These are phyloP conservation scores for Blastocystis sp. DNA, from an alignment of 352 stramenopile species.

Conservation along the genomic window DNA sequence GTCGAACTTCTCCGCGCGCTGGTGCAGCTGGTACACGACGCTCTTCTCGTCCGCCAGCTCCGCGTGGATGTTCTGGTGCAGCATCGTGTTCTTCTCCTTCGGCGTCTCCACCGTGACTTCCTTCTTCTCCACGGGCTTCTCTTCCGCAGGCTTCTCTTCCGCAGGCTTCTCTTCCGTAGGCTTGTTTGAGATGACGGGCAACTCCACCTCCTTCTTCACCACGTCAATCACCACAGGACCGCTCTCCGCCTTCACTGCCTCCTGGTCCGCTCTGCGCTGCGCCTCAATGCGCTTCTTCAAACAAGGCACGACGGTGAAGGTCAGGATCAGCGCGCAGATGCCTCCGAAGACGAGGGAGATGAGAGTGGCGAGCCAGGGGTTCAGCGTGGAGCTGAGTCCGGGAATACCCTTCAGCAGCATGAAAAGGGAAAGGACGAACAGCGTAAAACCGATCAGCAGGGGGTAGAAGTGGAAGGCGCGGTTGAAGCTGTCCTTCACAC, in stretches of 20 bases:
- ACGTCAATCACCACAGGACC: neutral
- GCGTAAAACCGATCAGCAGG: slow-evolving; percentile 73
- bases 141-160: neutral
- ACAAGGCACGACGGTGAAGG: slow-evolving; percentile 22
- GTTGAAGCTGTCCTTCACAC: slow-evolving; percentile 67
- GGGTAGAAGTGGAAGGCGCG: slow-evolving; percentile 72
- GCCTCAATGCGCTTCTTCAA: slow-evolving; percentile 20
- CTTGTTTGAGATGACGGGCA: slow-evolving; percentile 67
- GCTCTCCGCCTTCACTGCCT: neutral
- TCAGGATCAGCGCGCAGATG: neutral
- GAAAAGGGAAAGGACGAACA: slow-evolving; percentile 74
- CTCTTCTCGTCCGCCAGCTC: slow-evolving; percentile 63
- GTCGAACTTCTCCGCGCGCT: slow-evolving; percentile 74
- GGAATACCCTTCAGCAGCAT: slow-evolving; percentile 72
- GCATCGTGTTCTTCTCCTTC: slow-evolving; percentile 64
- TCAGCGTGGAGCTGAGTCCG: slow-evolving; percentile 57
- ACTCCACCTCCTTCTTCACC: slow-evolving; percentile 62
- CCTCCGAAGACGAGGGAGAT: slow-evolving; percentile 17
- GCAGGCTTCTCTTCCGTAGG: slow-evolving; percentile 69
- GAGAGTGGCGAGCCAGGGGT: neutral
- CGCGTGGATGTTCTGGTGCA: slow-evolving; percentile 70
- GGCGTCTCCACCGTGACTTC: slow-evolving; percentile 16
- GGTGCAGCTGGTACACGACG: slow-evolving; percentile 72
- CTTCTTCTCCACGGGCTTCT: neutral
- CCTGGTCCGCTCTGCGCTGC: slow-evolving; percentile 1